These are phyloP conservation scores for Sordaria brevicollis DNA, from an alignment of 495 filamentous ascomycete genomes.

Conservation along the genomic window DNA sequence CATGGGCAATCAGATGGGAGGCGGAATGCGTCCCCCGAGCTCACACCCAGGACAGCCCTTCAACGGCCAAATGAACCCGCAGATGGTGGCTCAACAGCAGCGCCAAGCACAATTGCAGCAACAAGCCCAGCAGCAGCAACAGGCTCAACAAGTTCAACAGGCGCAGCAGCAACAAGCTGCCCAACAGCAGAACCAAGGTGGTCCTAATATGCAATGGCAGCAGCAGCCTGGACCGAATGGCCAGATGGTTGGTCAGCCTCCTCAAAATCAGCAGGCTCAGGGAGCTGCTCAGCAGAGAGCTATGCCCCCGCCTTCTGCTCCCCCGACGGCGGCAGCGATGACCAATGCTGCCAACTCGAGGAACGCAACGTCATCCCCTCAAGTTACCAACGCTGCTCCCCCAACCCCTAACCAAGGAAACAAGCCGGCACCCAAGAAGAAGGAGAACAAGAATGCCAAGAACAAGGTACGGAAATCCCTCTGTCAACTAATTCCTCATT, in stretches of 20 bases:
- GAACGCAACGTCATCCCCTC: conserved; percentile 71
- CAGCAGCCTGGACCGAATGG: conserved; percentile 49
- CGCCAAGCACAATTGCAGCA: conserved; percentile 18
- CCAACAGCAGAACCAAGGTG: conserved; percentile 26
- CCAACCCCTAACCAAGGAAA: conserved; percentile 73
- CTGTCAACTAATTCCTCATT: conserved; percentile 19
- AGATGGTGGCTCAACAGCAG: conserved; percentile 26
- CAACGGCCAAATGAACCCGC: conserved; percentile 53
- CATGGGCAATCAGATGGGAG: conserved; percentile 43
- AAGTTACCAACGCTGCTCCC: conserved; percentile 62
- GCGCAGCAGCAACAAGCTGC: conserved; percentile 24
- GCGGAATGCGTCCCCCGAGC: conserved; percentile 77
- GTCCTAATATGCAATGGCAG: conserved; percentile 43
- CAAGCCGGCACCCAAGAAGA: conserved; percentile 82
- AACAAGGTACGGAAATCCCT: conserved; percentile 57
- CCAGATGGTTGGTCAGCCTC: conserved; percentile 51
- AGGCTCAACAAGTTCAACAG: conserved; percentile 2
- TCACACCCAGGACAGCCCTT: conserved; percentile 61
- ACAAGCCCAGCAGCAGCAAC: conserved; percentile 26
- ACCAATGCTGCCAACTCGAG: conserved; percentile 34
- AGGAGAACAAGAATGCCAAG: conserved; percentile 56
- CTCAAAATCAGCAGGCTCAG: conserved; percentile 44
- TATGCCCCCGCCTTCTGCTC: conserved; percentile 88
- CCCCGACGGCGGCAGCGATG: conserved; percentile 44
- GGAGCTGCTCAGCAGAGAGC: conserved; percentile 59